Base-by-base conservation (phyloP, 1,139 yeast genomes). In the Nakaseomyces uthaithaninus region DNA sequence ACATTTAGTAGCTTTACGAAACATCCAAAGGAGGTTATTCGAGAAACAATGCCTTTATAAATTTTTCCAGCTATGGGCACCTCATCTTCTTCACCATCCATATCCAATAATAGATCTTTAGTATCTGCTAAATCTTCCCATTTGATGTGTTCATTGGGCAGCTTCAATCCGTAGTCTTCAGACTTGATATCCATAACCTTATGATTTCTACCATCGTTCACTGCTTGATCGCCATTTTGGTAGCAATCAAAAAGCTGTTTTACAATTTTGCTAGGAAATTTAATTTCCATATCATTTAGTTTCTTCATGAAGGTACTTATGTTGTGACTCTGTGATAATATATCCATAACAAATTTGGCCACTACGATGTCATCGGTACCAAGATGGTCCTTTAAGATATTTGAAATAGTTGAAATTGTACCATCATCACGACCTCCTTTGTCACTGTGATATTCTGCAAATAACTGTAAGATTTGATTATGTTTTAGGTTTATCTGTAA, bases 11-110 rank as follows among this genome's bases (percentile, higher is more conserved):
- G 49, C 5, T 74, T 57, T 0, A 87, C 74, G 56, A 91, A 89
- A 1, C 87, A 94, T 0, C 98, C 97, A 60, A 76, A 89, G 2
- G 72, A 60, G 17, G 78, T 75, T 3, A 84, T 55, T 37, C 74
- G 74, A 33, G 68, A 67, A 1, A 89, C 81, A 18, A 51, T 62
- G 0, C 94, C 96, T 31, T 59, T 60, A 52, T 80, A 80, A 0
- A 82, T 62, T 19, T 66, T 57, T 17, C 73, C 74, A 1, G 67
- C 46, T 7, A 60, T 49, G 1, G 75, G 69, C 9, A 51, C 50
- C 1, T 54, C 50, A 41, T 66, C 69, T 3, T 51, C 37, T 5
- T 18, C 22, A 4, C 9, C 14, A 4, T 4, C 7, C 9, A 6
- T 23, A 11, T n/a, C 17, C 4, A 5, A 4, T 15, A 41, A 3